Conservation (phyloP, 805 yeast genomes). For the Wickerhamiella hasegawae region DNA sequence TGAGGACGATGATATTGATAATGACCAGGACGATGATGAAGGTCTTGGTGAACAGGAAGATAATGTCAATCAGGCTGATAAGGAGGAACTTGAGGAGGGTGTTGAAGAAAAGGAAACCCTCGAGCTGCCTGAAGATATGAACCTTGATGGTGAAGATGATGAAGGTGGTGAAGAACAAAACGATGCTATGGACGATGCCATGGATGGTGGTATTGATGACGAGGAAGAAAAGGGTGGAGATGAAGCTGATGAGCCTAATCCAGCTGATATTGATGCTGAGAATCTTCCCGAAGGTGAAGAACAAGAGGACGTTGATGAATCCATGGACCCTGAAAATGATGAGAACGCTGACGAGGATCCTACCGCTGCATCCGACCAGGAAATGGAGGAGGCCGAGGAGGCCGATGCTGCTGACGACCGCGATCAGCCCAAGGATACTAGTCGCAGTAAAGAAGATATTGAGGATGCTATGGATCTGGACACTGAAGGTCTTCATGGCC, state of each 20-base stretch:
- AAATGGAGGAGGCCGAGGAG: slow-evolving; percentile 17
- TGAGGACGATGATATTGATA: slow-evolving; percentile 49
- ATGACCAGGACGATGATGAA: slow-evolving; percentile 70
- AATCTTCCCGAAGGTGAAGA: slow-evolving; percentile 15
- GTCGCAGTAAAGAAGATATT: too few species aligned
- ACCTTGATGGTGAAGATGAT: slow-evolving; percentile 30
- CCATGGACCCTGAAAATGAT: slow-evolving; percentile 16
- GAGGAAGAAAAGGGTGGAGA: slow-evolving; percentile 17
- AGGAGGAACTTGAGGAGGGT: slow-evolving; percentile 50
- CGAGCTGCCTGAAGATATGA: slow-evolving; percentile 84
- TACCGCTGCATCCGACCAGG: slow-evolving; percentile 20
- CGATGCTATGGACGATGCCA: slow-evolving; percentile 18
- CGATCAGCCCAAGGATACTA: too few species aligned
- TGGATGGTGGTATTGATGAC: slow-evolving; percentile 20
- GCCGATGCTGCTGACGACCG: slow-evolving; percentile 18
- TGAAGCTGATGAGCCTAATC: slow-evolving; percentile 17
- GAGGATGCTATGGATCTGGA: slow-evolving; percentile 25
- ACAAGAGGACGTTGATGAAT: slow-evolving; percentile 16
- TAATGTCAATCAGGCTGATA: slow-evolving; percentile 50
- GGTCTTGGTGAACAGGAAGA: slow-evolving; percentile 30
- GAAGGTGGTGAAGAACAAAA: slow-evolving; percentile 20
- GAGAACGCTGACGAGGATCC: slow-evolving; percentile 18
- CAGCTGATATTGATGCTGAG: slow-evolving; percentile 15
- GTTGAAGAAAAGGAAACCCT: slow-evolving; percentile 76
- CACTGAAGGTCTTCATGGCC: slow-evolving; percentile 42